Evolutionary conservation across 2,329 filamentous ascomycete genomes (phyloP).

Genomic region (Lachnellula cervina): DNA sequence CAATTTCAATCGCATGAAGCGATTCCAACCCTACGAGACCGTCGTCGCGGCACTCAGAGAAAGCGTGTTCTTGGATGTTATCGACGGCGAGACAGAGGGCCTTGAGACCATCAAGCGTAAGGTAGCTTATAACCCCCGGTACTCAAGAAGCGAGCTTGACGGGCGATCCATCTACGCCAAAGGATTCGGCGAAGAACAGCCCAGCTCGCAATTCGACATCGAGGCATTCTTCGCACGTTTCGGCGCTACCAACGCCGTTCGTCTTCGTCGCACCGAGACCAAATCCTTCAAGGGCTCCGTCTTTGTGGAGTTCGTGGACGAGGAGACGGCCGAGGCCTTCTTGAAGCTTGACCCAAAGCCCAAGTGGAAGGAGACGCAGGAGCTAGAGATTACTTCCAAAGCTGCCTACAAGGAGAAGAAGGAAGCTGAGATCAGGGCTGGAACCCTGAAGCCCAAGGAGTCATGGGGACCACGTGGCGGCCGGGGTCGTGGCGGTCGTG

Average conservation of each 20-base stretch:
- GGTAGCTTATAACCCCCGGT: slow-evolving; percentile 56
- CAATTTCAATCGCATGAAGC: slow-evolving; percentile 92
- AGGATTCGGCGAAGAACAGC: slow-evolving; percentile 83
- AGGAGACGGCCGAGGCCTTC: slow-evolving; percentile 77
- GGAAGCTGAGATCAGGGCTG: slow-evolving; percentile 64
- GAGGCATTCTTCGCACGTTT: slow-evolving; percentile 85
- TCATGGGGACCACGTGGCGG: slow-evolving; percentile 8
- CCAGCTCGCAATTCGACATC: slow-evolving; percentile 85
- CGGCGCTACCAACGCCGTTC: slow-evolving; percentile 75
- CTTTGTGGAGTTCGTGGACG: slow-evolving; percentile 84
- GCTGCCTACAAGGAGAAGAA: slow-evolving; percentile 79
- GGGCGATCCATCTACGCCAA: slow-evolving; percentile 83
- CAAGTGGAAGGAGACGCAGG: slow-evolving; percentile 69
- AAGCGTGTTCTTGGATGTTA: slow-evolving; percentile 67
- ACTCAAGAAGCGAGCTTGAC: slow-evolving; percentile 61
- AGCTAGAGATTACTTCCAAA: slow-evolving; percentile 83
- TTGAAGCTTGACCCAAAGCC: slow-evolving; percentile 74
- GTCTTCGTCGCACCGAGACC: slow-evolving; percentile 71
- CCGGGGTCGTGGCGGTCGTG: slow-evolving; percentile 32
- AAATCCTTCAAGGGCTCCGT: slow-evolving; percentile 91
- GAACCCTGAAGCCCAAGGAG: slow-evolving; percentile 58
- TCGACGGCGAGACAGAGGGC: slow-evolving; percentile 63
- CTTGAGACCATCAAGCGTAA: slow-evolving; percentile 68
- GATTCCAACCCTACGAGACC: slow-evolving; percentile 82
- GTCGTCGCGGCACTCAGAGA: slow-evolving; percentile 79